phyloP scores from a whole-genome alignment of 2,329 filamentous ascomycete species.

The Cordyceps javanica region DNA sequence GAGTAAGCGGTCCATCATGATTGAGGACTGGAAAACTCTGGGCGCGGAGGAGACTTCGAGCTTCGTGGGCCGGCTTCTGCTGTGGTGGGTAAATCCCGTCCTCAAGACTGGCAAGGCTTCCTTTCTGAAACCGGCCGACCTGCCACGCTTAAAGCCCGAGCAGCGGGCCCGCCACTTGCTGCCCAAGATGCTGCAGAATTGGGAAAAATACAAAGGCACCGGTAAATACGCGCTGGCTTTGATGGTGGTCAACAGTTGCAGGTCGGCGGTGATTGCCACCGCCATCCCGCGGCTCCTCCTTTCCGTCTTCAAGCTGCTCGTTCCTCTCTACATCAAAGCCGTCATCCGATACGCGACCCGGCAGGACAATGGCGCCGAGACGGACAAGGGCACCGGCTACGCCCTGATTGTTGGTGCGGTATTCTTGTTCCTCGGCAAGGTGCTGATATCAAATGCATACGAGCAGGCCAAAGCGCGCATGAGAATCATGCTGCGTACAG shows the following conservation, averaged over 20 bases:
- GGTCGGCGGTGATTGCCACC: not conserved
- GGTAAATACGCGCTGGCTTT: not conserved
- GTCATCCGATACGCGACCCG: not conserved
- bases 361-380: not conserved
- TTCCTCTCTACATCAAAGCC: not conserved
- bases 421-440: not conserved
- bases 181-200: not conserved
- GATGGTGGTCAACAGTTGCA: not conserved
- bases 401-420: not conserved
- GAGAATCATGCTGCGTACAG: not conserved
- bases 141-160: constrained; percentile 7
- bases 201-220: not conserved
- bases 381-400: not conserved
- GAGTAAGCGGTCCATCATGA: constrained; percentile 9
- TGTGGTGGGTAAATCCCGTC: constrained; percentile 20
- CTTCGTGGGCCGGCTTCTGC: constrained; percentile 15
- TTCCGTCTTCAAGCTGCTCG: not conserved
- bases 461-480: constrained; percentile 5
- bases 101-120: constrained; percentile 12
- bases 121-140: not conserved
- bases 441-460: not conserved
- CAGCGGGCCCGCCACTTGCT: constrained; percentile 8
- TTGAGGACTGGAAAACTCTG: constrained; percentile 20
- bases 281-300: not conserved
- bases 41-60: constrained; percentile 26